A percentile compares a stretch with the other conserved stretches of the same genome.
Conservation (phyloP, 371 early-diverging fungal species). For the Apophysomyces variabilis region DNA sequence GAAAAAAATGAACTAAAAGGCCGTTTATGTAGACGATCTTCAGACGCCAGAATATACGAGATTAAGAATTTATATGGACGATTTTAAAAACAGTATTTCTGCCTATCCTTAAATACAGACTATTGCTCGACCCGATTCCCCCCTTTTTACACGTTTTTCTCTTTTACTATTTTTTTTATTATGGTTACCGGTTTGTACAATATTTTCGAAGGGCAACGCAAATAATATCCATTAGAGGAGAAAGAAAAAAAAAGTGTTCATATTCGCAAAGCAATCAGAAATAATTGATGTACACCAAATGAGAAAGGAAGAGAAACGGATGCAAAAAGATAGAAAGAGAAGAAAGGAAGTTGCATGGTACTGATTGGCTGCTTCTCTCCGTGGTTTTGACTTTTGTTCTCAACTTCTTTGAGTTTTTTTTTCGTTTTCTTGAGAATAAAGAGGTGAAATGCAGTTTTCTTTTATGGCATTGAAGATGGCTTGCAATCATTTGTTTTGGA, state of each 20-base stretch:
- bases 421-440: no score
- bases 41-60: constrained; percentile 48
- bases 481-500: not conserved
- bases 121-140: not conserved
- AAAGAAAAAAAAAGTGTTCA: not conserved
- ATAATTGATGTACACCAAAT: constrained; percentile 3
- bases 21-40: constrained; percentile 33
- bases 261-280: not conserved
- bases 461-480: not conserved
- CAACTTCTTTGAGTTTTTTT: no score
- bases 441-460: not conserved
- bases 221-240: constrained; percentile 1
- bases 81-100: constrained; percentile 47
- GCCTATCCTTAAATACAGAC: constrained; percentile 35
- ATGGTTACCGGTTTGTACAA: no score
- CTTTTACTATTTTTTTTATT: not conserved
- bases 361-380: not conserved
- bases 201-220: not conserved
- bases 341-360: not conserved
- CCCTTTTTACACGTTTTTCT: not conserved
- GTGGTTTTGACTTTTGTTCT: not conserved
- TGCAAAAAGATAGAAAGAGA: not conserved
- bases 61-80: constrained; percentile 46
- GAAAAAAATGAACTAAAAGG: not conserved
- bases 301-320: not conserved